These are phyloP conservation scores for Azolla pinnata DNA, from an alignment of 75 land plant genomes.

Conservation along the genomic window DNA sequence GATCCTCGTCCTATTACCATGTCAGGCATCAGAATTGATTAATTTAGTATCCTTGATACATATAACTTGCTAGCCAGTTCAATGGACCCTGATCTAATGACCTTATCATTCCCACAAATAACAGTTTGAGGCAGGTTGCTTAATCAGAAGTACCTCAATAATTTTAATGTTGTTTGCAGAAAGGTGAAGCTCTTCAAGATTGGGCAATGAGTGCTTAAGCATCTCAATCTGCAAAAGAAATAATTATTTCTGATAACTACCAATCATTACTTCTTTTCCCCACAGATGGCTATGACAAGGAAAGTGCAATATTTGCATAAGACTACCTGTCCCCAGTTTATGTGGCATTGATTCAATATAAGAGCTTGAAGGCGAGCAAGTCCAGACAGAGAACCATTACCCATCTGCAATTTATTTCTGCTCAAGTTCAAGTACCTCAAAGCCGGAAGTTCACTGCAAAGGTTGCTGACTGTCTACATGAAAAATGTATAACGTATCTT, in stretches of 20 bases:
- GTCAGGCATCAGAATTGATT: no score
- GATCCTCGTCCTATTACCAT: no score
- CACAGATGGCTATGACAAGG: no score
- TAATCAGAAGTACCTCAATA: slow-evolving; percentile 34
- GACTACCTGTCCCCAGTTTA: slow-evolving; percentile 75
- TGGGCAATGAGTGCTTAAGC: slow-evolving; percentile 42
- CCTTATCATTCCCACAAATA: no score
- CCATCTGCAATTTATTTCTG: slow-evolving; percentile 31
- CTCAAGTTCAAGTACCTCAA: slow-evolving; percentile 56
- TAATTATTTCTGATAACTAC: no score
- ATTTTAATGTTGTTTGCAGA: slow-evolving; percentile 49
- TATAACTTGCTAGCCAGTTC: no score
- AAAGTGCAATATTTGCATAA: no score
- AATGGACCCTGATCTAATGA: no score
- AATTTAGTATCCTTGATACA: no score
- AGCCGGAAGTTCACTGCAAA: slow-evolving; percentile 57
- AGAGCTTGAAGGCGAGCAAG: slow-evolving; percentile 41
- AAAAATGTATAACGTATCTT: no score
- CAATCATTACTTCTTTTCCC: no score
- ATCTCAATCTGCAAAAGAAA: slow-evolving; percentile 52
- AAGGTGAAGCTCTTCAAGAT: slow-evolving; percentile 69
- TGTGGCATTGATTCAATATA: slow-evolving; percentile 60
- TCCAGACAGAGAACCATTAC: slow-evolving; percentile 14
- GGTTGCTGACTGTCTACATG: slow-evolving; percentile 63
- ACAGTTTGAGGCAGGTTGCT: neutral